Evolutionary conservation across 805 yeast species (phyloP), one percentile per base, ranked within the genome.

Genomic region (Hanseniaspora meyeri): DNA sequence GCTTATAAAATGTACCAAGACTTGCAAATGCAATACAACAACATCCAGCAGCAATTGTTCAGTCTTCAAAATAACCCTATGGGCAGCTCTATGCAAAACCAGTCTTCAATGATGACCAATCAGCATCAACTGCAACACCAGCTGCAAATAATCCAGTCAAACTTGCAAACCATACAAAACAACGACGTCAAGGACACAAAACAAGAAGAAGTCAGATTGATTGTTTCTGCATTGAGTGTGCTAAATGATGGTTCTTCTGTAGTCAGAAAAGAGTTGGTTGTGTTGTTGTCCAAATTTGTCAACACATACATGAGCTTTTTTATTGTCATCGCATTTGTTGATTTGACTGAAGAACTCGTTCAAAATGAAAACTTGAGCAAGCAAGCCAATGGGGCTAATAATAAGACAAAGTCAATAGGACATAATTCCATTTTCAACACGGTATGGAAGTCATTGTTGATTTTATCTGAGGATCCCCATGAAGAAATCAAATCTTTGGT

Each of bases 221-320:
- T 95, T 1, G 77, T 81, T 58, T 79, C 83, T 0, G 79, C 88
- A 0, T 67, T 90, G 34, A 74, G 79, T 14, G 69, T 87, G 34
- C 76, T 88, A 2, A 83, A 85, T 48, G 97, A 93, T 69, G 97
- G 95, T 0, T 86, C 96, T 0, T 81, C 95, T 0, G 70, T 91
- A 61, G 96, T 93, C 1, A 72, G 98, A 57, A 81, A 88, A 60
- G 97, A 93, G 66, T 78, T 87, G 10, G 80, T 86, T 7, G 81
- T 83, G 29, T 86, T 86, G 63, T 77, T 89, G 55, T 85, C 93
- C 40, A 78, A 82, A 48, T 81, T 87, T 65, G 85, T 89, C 12
- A 69, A 77, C 57, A 81, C 81, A 43, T 84, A 89, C 67, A 70
- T 77, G 27, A 79, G 81, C 58, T 85, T 87, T 64, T 90, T 91